Base-by-base conservation (phyloP, 352 stramenopile species). In the Thraustochytrium striatum region DNA sequence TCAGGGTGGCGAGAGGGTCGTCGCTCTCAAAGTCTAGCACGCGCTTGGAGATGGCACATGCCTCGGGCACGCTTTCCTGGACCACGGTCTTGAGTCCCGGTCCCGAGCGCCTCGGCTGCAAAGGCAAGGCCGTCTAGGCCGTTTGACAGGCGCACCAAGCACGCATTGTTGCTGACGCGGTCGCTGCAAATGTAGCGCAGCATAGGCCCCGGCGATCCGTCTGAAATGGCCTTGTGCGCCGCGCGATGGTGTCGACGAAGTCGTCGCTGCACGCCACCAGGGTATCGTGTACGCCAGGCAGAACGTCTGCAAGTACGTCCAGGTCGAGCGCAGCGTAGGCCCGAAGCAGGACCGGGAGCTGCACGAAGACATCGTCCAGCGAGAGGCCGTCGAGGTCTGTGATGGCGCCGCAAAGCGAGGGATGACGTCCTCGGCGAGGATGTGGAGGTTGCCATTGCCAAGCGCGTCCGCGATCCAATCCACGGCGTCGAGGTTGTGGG, bases 391-490 rank as follows among this genome's bases (percentile, higher is more conserved):
- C 30, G 11, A 79, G 7, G 39, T 79, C 52, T 0, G 28, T 16
- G 21, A 79, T n/a, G n/a, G 39, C 69, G 11, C 8, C 19, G 55
- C 69, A 79, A 19, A 79, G 69, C 25, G 52, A 52, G 69, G 69
- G 11, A 79, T n/a, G 30, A 79, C 69, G 13, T 73, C 25, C 32
- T 79, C 69, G 50, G 35, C 30, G 0, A 79, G 69, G 25, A 57
- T 36, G 32, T 79, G 69, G 25, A 79, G 28, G 39, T 79, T n/a
- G 1, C 69, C 69, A 73, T 79, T 79, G 19, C 69, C 69, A 9
- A 79, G 69, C 30, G 69, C 50, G 11, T 16, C 25, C 16, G 69
- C 47, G n/a, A 79, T 79, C 69, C 69, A 79, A 3, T 79, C 69
- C n/a, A 79, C 58, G 7, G 44, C 35, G 55, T 79, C 69, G 30